These are phyloP conservation scores for Coprinopsis cinerea DNA, from an alignment of 768 basidiomycete genomes.

Conservation along the genomic window DNA sequence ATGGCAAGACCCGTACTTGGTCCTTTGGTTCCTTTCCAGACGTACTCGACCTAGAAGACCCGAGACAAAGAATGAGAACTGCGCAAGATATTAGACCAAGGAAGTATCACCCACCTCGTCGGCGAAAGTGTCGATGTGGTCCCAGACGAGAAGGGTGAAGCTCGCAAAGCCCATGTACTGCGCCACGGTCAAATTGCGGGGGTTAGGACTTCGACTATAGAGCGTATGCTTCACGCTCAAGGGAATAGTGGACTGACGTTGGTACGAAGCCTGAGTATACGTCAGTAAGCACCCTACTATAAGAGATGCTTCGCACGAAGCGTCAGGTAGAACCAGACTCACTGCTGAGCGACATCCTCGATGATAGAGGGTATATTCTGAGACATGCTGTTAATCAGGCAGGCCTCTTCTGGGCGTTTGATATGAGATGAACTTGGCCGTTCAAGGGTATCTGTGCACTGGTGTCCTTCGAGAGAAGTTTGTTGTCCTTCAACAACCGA, in stretches of 20 bases:
- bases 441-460: too few species aligned
- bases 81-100: neutral
- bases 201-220: neutral
- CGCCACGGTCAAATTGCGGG: neutral
- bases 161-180: conserved; percentile 50
- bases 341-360: conserved; percentile 18
- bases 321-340: too few species aligned
- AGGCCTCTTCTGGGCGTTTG: too few species aligned
- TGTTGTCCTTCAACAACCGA: too few species aligned
- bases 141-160: conserved; percentile 49
- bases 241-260: conserved; percentile 14
- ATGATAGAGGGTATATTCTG: conserved; percentile 8
- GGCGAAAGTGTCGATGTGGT: conserved; percentile 47
- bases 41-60: conserved; percentile 42
- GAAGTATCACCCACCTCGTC: conserved; percentile 28
- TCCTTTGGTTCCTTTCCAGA: conserved; percentile 47
- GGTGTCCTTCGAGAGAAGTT: too few species aligned
- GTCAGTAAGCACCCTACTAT: too few species aligned
- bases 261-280: conserved; percentile 21
- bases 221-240: neutral
- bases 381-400: neutral
- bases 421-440: neutral
- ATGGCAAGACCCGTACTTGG: conserved; percentile 26
- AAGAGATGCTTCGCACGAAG: too few species aligned
- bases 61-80: too few species aligned